Evolutionary conservation across 768 basidiomycete species (phyloP).

Genomic region (Sporobolomyces pararoseus): DNA sequence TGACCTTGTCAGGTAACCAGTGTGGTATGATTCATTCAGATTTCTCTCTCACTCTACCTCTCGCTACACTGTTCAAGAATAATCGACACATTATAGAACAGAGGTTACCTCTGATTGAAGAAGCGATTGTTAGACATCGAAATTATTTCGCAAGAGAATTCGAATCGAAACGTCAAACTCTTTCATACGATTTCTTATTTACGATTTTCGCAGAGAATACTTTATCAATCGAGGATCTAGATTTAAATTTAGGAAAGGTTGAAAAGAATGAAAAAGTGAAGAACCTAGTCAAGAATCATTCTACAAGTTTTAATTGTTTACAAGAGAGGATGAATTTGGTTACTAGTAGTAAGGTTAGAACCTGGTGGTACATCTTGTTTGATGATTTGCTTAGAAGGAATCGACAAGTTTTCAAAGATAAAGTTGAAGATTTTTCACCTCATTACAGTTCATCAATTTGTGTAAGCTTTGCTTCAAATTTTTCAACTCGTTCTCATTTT

Average conservation of each 20-base stretch:
- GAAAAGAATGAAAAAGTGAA: constrained; percentile 61
- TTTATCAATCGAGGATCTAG: constrained; percentile 53
- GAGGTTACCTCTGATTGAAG: constrained; percentile 50
- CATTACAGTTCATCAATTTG: constrained; percentile 69
- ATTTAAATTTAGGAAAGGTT: constrained; percentile 48
- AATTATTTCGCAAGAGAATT: constrained; percentile 56
- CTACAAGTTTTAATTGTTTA: constrained; percentile 55
- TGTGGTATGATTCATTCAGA: constrained; percentile 68
- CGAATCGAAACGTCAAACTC: constrained; percentile 56
- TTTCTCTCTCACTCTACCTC: constrained; percentile 60
- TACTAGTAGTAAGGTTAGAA: constrained; percentile 54
- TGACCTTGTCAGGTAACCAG: constrained; percentile 55
- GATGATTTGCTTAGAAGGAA: constrained; percentile 59
- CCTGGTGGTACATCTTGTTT: constrained; percentile 80
- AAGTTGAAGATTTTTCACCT: constrained; percentile 65
- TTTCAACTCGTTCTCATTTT: too few species aligned
- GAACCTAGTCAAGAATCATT: constrained; percentile 55
- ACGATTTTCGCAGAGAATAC: constrained; percentile 60
- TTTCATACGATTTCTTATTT: constrained; percentile 64
- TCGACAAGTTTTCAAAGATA: constrained; percentile 54
- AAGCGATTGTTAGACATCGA: constrained; percentile 57
- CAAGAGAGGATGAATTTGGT: constrained; percentile 60
- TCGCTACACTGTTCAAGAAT: constrained; percentile 50
- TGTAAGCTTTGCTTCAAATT: too few species aligned
- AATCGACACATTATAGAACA: constrained; percentile 30